These are phyloP conservation scores for Eurotiales sp. DNA, from an alignment of 2,329 filamentous ascomycete species.

Conservation along the genomic window DNA sequence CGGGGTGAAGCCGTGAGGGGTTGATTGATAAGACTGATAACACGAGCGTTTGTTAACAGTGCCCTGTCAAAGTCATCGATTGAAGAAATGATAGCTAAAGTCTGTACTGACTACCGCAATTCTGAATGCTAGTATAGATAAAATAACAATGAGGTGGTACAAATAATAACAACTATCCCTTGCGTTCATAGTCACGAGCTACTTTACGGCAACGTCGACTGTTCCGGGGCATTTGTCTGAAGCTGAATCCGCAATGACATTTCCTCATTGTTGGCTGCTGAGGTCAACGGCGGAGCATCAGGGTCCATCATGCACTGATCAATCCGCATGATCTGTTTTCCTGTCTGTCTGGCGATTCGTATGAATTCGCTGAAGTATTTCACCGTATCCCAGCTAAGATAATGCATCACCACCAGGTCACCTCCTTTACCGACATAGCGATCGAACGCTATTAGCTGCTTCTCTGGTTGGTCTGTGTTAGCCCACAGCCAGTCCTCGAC, in stretches of 20 bases:
- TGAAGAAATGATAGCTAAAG: no score
- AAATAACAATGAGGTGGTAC: background rate
- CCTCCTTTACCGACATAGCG: constrained; percentile 61
- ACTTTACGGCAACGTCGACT: no score
- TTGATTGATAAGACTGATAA: constrained; percentile 6
- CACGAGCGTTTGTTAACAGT: background rate
- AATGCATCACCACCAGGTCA: constrained; percentile 66
- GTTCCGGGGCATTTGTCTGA: no score
- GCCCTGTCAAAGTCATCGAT: no score
- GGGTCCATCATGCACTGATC: constrained; percentile 65
- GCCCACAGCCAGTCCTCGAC: constrained; percentile 71
- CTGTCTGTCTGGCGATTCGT: constrained; percentile 58
- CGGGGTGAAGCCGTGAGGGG: constrained; percentile 5
- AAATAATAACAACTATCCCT: background rate
- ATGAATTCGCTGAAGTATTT: constrained; percentile 63
- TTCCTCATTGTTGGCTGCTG: background rate
- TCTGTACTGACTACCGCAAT: no score
- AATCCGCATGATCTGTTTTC: constrained; percentile 63
- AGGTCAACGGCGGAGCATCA: constrained; percentile 44
- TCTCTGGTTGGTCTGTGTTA: constrained; percentile 57
- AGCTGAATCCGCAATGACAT: background rate
- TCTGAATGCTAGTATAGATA: no score
- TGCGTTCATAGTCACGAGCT: background rate
- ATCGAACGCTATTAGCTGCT: constrained; percentile 63
- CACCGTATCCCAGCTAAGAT: constrained; percentile 62